A percentile compares a stretch with the other conserved stretches of the same genome.
Conservation (phyloP, 371 early-diverging fungal genomes). For the Circinella minor region DNA sequence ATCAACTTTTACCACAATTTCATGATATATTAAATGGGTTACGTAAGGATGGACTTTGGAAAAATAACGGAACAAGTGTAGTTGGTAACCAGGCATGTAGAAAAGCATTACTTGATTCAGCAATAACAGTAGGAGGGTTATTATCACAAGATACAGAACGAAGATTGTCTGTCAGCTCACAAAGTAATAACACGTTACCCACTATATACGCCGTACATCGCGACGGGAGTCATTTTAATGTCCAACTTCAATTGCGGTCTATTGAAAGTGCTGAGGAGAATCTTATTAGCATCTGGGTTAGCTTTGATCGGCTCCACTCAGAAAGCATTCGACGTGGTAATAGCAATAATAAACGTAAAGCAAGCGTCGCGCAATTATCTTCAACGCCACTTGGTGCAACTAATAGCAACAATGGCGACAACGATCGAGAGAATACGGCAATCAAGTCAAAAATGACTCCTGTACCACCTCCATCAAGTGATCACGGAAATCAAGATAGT, state of each 20-base stretch:
- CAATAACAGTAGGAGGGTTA: not conserved
- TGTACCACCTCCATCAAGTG: not conserved
- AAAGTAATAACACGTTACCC: slow-evolving; percentile 36
- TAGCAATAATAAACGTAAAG: slow-evolving; percentile 9
- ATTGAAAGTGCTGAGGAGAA: slow-evolving; percentile 58
- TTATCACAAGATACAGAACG: slow-evolving; percentile 1
- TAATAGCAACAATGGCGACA: too few relatives aligned
- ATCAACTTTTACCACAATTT: slow-evolving; percentile 65
- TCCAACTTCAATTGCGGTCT: slow-evolving; percentile 66
- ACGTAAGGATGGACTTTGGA: slow-evolving; percentile 23
- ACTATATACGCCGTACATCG: slow-evolving; percentile 66
- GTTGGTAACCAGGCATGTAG: slow-evolving; percentile 39
- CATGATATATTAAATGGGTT: slow-evolving; percentile 32
- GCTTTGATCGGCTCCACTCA: slow-evolving; percentile 61
- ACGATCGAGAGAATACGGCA: too few relatives aligned
- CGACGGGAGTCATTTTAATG: slow-evolving; percentile 64
- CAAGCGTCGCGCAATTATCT: not conserved
- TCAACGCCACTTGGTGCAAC: too few relatives aligned
- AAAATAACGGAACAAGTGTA: slow-evolving; percentile 20
- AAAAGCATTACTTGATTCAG: slow-evolving; percentile 16
- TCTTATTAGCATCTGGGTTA: slow-evolving; percentile 74
- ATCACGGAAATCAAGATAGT: not conserved
- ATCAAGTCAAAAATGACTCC: not conserved
- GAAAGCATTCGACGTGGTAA: slow-evolving; percentile 10
- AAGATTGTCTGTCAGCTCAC: slow-evolving; percentile 3